A percentile compares a stretch with the other conserved stretches of the same genome.
Conservation (phyloP, 2,329 filamentous ascomycete genomes). For the Penicillium concentricum region DNA sequence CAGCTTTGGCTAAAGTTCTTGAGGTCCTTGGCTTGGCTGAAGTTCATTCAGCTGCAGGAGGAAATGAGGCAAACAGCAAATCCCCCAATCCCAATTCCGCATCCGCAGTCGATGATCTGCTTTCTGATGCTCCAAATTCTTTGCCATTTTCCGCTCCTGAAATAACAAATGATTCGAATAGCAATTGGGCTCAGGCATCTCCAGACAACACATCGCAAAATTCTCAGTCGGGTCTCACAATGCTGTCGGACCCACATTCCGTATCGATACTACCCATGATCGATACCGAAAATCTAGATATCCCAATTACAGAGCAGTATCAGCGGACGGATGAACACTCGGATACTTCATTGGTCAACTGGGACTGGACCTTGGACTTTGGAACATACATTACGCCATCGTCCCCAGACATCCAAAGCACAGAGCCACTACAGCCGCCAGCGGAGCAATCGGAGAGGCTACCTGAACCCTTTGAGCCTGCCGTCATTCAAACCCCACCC, state of each 20-base stretch:
- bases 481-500: neutral
- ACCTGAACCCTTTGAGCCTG: neutral
- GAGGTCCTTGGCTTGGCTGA: slow-evolving; percentile 13
- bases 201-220: neutral
- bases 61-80: neutral
- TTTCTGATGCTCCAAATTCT: neutral
- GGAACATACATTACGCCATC: neutral
- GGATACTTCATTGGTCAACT: neutral
- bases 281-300: neutral
- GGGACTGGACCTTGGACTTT: neutral
- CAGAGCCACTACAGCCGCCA: neutral
- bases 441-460: neutral
- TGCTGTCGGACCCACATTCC: neutral
- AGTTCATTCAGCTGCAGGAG: neutral
- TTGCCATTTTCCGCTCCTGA: neutral
- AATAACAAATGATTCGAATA: neutral
- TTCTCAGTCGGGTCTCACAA: neutral
- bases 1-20: slow-evolving; percentile 10
- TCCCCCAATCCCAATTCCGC: neutral
- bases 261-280: neutral
- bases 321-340: neutral
- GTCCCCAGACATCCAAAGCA: neutral
- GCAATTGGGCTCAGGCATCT: neutral
- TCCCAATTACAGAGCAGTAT: neutral
- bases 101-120: neutral